Base-by-base conservation (phyloP, 2,329 filamentous ascomycete genomes). In the Colletotrichum limetticola region DNA sequence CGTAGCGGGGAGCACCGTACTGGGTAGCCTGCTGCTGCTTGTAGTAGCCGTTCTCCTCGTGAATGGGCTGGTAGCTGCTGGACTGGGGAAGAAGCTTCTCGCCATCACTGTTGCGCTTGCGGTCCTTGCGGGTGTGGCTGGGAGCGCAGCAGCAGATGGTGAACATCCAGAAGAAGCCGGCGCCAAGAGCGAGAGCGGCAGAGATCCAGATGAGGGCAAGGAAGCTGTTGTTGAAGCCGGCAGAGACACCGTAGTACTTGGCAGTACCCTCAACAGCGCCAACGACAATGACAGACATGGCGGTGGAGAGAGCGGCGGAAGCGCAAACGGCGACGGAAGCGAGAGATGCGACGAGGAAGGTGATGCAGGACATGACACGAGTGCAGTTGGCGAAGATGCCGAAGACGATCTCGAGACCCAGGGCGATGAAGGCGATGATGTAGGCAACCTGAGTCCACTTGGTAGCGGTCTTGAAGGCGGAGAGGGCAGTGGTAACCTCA, bases 141-240 rank as follows among this genome's bases (percentile, higher is more conserved):
- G 85, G 83, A 70, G 89, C 91, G 88, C 95, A 98, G 91, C 95
- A 98, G 92, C 96, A 98, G 79, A 93, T 90, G 82, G 92, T 94
- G 82, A 97, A 91, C 79, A 95, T 85, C 96, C 97, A 98, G 92
- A 98, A 98, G 80, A 98, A 84, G 75, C 90, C 91, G 8, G 93
- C 92, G 55, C 83, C 94, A 42, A 97, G 80, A 74, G 93, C 92
- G 80, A 97, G 95, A 32, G 90, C 93, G 52, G 92, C 92, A 56
- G 92, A 92, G 73, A 98, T 86, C 94, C 95, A 98, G 78, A 93
- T 90, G 24, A 91, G 85, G 46, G 88, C 88, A 67, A 97, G 91
- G 85, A 93, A 96, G 72, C 87, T 85, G 35, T 82, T 89, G 84
- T 95, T 93, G 80, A 97, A 84, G 63, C 81, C 83, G 63, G 91